These are phyloP conservation scores for Umbelopsis isabellina DNA, from an alignment of 192 early-diverging fungal genomes.

Conservation along the genomic window DNA sequence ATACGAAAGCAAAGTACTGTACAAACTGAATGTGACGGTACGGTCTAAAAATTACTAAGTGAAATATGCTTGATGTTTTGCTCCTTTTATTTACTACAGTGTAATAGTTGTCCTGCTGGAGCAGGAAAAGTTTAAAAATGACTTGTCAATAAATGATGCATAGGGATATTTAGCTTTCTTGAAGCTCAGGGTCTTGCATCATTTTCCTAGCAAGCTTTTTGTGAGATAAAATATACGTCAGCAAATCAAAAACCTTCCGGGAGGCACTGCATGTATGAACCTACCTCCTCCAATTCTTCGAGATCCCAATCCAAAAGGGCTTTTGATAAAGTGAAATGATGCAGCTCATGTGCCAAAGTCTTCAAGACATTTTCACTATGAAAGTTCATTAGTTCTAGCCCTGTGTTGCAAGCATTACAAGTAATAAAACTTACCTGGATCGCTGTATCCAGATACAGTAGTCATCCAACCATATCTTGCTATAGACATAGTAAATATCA, in stretches of 20 bases:
- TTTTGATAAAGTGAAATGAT: slow-evolving; percentile 71
- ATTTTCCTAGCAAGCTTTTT: background rate
- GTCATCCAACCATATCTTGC: slow-evolving; percentile 89
- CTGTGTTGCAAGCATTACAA: slow-evolving; percentile 8
- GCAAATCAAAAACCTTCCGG: background rate
- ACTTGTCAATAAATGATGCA: no score
- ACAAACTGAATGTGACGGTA: no score
- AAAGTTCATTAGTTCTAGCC: background rate
- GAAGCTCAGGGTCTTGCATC: background rate
- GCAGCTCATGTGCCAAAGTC: slow-evolving; percentile 81
- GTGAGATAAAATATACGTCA: background rate
- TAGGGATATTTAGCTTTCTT: background rate
- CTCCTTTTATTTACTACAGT: no score
- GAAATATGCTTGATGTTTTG: no score
- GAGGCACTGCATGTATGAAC: background rate
- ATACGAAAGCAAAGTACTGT: no score
- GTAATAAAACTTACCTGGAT: slow-evolving; percentile 52
- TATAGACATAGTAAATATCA: slow-evolving; percentile 86
- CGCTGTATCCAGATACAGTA: slow-evolving; percentile 96
- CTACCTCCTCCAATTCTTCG: slow-evolving; percentile 74
- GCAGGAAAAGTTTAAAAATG: no score
- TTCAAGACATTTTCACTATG: slow-evolving; percentile 71
- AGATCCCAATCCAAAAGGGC: slow-evolving; percentile 76
- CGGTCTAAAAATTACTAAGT: no score
- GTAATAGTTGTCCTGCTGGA: no score